Percentiles rank a stretch among this genome's conserved stretches.
These are phyloP conservation scores for Licmophora abbreviata DNA, from an alignment of 108 stramenopile genomes.

Conservation along the genomic window DNA sequence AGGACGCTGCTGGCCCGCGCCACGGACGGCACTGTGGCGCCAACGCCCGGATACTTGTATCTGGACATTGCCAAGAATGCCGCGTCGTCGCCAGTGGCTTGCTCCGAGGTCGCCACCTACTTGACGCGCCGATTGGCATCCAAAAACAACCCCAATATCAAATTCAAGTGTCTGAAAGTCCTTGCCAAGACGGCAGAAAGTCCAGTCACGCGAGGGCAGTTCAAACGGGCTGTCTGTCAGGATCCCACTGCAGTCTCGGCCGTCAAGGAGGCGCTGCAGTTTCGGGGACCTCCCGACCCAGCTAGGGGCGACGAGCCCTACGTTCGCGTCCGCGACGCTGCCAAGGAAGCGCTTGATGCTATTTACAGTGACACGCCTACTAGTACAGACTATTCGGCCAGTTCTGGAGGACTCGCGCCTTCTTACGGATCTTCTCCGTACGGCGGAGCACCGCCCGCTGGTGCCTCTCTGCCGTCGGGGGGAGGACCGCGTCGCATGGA, in stretches of 20 bases:
- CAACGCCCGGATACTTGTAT: conserved; percentile 97
- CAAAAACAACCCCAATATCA: conserved; percentile 86
- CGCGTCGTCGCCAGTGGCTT: conserved; percentile 59
- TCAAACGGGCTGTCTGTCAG: conserved; percentile 84
- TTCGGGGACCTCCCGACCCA: conserved; percentile 88
- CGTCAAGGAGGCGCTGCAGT: conserved; percentile 86
- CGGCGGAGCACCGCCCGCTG: conserved; percentile 17
- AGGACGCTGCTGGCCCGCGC: conserved; percentile 67
- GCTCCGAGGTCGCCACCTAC: conserved; percentile 66
- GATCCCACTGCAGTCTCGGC: conserved; percentile 53
- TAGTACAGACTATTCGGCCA: conserved; percentile 6
- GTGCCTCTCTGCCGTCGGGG: conserved; percentile 10
- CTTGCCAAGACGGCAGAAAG: conserved; percentile 53
- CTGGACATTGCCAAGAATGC: conserved; percentile 92
- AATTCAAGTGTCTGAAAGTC: conserved; percentile 84
- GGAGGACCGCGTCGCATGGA: conserved; percentile 44
- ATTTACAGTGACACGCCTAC: conserved; percentile 73
- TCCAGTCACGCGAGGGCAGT: conserved; percentile 53
- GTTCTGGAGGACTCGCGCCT: conserved; percentile 16
- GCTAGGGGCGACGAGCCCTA: conserved; percentile 92
- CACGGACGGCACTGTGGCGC: conserved; percentile 81
- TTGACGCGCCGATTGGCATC: conserved; percentile 57
- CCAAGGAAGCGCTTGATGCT: conserved; percentile 93
- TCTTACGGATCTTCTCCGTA: conserved; percentile 18
- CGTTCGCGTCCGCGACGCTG: conserved; percentile 81